phyloP scores from a whole-genome alignment of 768 basidiomycete genomes.

The Candolleomyces aberdarensis region DNA sequence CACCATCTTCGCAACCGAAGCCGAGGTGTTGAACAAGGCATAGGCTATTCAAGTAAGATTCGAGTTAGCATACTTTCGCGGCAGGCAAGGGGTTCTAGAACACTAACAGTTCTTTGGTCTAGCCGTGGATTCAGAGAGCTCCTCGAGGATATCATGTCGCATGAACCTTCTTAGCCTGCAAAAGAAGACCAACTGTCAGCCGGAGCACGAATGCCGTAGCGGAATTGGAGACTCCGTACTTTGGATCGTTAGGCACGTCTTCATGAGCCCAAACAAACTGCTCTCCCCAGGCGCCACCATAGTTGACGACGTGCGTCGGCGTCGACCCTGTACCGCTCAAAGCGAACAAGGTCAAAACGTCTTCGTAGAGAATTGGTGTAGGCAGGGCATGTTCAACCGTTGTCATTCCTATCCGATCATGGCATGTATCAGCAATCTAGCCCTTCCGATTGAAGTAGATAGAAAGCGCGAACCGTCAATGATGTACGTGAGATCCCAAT shows the following conservation, averaged over 20 bases:
- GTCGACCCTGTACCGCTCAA: conserved; percentile 69
- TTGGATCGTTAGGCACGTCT: conserved; percentile 65
- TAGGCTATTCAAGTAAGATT: conserved; percentile 40
- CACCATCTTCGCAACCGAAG: conserved; percentile 68
- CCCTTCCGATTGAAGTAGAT: too few species aligned
- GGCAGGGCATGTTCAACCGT: conserved; percentile 73
- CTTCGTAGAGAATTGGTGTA: conserved; percentile 62
- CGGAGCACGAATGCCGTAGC: not conserved
- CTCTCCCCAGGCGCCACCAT: conserved; percentile 70
- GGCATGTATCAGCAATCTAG: too few species aligned
- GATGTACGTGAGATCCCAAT: conserved; percentile 79
- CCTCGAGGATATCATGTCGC: conserved; percentile 62
- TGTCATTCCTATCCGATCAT: conserved; percentile 55
- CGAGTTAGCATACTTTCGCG: not conserved
- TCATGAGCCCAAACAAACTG: conserved; percentile 64
- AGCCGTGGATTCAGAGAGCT: conserved; percentile 55
- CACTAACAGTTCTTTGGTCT: conserved; percentile 57
- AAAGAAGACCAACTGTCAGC: not conserved
- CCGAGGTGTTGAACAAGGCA: conserved; percentile 66
- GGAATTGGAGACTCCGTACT: conserved; percentile 37
- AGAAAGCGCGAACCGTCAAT: conserved; percentile 52
- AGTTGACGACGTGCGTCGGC: conserved; percentile 75
- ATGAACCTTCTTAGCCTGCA: conserved; percentile 59
- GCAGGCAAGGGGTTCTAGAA: not conserved
- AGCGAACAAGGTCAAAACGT: conserved; percentile 59